Percentiles rank a stretch among this genome's conserved stretches.
phyloP scores from a whole-genome alignment of 768 basidiomycete genomes.

The Polyporus arcularius region DNA sequence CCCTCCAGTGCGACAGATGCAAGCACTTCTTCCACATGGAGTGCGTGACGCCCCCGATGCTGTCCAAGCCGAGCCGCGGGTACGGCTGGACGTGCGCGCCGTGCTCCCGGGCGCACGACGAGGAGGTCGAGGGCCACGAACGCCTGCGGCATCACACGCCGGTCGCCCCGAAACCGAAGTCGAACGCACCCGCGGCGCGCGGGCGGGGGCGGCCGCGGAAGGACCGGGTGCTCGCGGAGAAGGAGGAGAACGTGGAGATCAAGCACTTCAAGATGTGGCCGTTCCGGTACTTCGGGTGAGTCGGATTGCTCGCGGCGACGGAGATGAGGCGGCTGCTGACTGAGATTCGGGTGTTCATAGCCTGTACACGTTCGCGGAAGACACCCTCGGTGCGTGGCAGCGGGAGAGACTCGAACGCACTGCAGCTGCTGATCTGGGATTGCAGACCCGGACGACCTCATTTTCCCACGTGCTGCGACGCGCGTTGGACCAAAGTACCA shows the following conservation, averaged over 20 bases:
- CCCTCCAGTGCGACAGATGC: conserved; percentile 89
- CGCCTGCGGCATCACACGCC: conserved; percentile 53
- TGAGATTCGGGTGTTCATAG: conserved; percentile 41
- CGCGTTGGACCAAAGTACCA: conserved; percentile 91
- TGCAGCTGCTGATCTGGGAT: conserved; percentile 29
- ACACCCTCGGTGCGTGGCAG: conserved; percentile 73
- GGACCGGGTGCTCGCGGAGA: conserved; percentile 69
- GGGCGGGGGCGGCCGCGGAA: conserved; percentile 80
- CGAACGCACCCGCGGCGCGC: conserved; percentile 70
- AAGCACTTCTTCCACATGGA: conserved; percentile 93
- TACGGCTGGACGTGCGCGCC: conserved; percentile 98
- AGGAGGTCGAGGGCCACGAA: conserved; percentile 78
- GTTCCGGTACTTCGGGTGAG: conserved; percentile 96
- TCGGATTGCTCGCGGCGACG: conserved; percentile 1
- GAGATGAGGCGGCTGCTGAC: conserved; percentile 14
- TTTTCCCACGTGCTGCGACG: conserved; percentile 91
- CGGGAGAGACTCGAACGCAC: neutral
- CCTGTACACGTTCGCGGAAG: conserved; percentile 87
- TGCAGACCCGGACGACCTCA: conserved; percentile 92
- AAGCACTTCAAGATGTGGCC: conserved; percentile 92
- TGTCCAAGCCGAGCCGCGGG: conserved; percentile 90
- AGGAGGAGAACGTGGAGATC: conserved; percentile 73
- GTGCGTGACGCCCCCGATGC: conserved; percentile 89
- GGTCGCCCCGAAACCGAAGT: conserved; percentile 62
- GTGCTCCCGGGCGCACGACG: conserved; percentile 85